Evolutionary conservation across 805 yeast species (phyloP).

Genomic region (Pichia kluyveri): DNA sequence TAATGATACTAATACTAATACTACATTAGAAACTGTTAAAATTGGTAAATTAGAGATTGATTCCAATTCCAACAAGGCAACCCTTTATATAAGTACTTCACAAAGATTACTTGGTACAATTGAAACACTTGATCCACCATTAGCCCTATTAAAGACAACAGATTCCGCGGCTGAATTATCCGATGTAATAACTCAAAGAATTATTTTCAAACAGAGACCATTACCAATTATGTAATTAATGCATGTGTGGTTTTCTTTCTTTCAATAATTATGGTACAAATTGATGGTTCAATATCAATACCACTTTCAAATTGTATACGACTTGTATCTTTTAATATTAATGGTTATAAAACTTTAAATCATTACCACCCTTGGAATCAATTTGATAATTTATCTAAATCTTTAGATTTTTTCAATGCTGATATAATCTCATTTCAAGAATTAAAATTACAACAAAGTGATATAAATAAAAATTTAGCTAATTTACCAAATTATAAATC

Average conservation of each 20-base stretch:
- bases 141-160: slow-evolving; percentile 44
- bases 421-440: slow-evolving; percentile 88
- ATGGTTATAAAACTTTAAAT: slow-evolving; percentile 72
- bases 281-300: slow-evolving; percentile 4
- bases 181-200: slow-evolving; percentile 50
- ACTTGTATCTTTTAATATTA: slow-evolving; percentile 61
- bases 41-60: slow-evolving; percentile 40
- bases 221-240: slow-evolving; percentile 58
- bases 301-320: slow-evolving; percentile 10
- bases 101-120: slow-evolving; percentile 61
- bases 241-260: not conserved
- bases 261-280: not conserved
- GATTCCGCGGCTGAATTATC: slow-evolving; percentile 35
- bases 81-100: slow-evolving; percentile 56
- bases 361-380: slow-evolving; percentile 81
- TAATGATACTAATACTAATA: not conserved
- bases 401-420: slow-evolving; percentile 49
- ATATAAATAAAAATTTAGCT: slow-evolving; percentile 28
- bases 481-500: slow-evolving; percentile 49
- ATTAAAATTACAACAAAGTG: slow-evolving; percentile 53
- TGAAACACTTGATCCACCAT: slow-evolving; percentile 51
- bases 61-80: slow-evolving; percentile 36
- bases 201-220: slow-evolving; percentile 61
- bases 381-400: slow-evolving; percentile 28
- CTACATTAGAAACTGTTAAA: slow-evolving; percentile 31